Percentiles rank a stretch among this genome's conserved stretches.
phyloP scores from a whole-genome alignment of 192 early-diverging fungal genomes.

The Rhizoclosmatium sp. region DNA sequence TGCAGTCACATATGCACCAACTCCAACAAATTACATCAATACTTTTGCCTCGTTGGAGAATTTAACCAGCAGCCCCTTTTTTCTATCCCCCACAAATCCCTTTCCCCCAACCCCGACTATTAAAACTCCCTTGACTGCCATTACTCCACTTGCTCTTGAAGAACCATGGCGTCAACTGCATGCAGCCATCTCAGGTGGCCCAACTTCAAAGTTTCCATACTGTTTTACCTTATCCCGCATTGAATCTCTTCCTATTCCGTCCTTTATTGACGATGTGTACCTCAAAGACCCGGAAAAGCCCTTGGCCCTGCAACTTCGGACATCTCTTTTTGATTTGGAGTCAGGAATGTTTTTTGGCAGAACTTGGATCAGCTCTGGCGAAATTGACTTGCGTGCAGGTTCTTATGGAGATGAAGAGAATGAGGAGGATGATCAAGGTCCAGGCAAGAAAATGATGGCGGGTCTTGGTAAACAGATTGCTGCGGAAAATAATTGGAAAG shows the following conservation, averaged over 20 bases:
- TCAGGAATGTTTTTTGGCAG: slow-evolving; percentile 38
- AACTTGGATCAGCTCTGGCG: slow-evolving; percentile 36
- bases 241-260: slow-evolving; percentile 25
- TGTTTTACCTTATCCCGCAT: slow-evolving; percentile 13
- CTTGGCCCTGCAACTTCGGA: slow-evolving; percentile 27
- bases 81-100: background rate
- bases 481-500: background rate
- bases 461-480: background rate
- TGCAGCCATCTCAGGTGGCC: slow-evolving; percentile 10
- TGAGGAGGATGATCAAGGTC: background rate
- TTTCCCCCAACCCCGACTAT: background rate
- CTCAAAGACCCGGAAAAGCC: background rate
- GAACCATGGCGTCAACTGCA: slow-evolving; percentile 30
- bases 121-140: background rate
- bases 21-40: background rate
- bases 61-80: background rate
- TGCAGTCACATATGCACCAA: slow-evolving; percentile 2
- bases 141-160: slow-evolving; percentile 27
- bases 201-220: slow-evolving; percentile 36
- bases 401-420: background rate
- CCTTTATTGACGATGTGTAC: slow-evolving; percentile 24
- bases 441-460: background rate
- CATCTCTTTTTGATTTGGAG: slow-evolving; percentile 38
- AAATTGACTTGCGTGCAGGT: slow-evolving; percentile 22
- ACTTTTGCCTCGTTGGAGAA: background rate